Evolutionary conservation across 2,329 filamentous ascomycete genomes (phyloP).

Genomic region (Xylaria sp.): DNA sequence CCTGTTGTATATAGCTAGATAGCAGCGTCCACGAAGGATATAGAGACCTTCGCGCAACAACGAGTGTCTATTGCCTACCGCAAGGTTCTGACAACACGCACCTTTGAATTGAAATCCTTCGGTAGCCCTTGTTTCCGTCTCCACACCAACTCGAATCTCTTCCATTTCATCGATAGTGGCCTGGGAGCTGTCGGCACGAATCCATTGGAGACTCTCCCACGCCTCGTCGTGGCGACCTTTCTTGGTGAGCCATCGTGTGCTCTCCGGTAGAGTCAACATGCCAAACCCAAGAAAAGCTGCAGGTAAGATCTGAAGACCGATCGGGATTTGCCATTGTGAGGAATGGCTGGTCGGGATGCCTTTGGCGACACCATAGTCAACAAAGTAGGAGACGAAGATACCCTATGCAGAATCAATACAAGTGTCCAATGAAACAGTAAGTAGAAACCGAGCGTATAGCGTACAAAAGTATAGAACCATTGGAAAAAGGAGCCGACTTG

Average conservation of each 20-base stretch:
- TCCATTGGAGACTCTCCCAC: conserved; percentile 60
- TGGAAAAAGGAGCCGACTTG: conserved; percentile 62
- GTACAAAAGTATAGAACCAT: conserved; percentile 54
- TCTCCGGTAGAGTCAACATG: conserved; percentile 60
- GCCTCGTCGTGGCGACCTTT: conserved; percentile 57
- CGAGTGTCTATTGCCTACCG: too few species aligned
- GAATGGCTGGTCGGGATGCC: conserved; percentile 47
- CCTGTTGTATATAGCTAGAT: too few species aligned
- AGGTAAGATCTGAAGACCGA: conserved; percentile 61
- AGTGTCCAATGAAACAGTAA: background rate
- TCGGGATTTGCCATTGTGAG: conserved; percentile 65
- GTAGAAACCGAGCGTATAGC: background rate
- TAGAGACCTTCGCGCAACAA: too few species aligned
- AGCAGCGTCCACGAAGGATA: too few species aligned
- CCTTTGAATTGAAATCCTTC: conserved; percentile 53
- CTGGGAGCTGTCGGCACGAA: conserved; percentile 56
- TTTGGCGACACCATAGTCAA: conserved; percentile 59
- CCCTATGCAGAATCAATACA: conserved; percentile 42
- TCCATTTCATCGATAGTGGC: conserved; percentile 57
- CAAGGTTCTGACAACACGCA: too few species aligned
- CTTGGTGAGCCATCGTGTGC: conserved; percentile 60
- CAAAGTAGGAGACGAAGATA: conserved; percentile 63
- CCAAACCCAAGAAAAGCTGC: conserved; percentile 59
- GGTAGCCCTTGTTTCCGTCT: conserved; percentile 56
- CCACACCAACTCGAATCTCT: conserved; percentile 59